Percentiles rank a stretch among this genome's conserved stretches.
phyloP scores from a whole-genome alignment of 345 rosid species.

The Xanthoceras sorbifolium region DNA sequence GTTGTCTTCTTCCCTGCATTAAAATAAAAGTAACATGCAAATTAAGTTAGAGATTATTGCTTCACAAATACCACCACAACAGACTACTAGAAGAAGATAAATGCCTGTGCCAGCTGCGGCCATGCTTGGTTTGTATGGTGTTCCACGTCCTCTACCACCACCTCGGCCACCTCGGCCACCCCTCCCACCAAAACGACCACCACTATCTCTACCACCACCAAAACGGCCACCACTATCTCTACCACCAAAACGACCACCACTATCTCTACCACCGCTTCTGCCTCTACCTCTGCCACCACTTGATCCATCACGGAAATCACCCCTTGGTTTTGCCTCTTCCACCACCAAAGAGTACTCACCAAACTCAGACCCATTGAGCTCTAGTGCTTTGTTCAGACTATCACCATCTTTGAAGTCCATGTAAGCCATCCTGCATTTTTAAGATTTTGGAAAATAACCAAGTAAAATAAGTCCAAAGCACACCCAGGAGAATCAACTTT shows the following conservation, averaged over 20 bases:
- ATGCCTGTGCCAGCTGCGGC: conserved; percentile 40
- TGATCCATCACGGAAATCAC: conserved; percentile 35
- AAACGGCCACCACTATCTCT: conserved; percentile 36
- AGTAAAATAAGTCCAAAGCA: background rate
- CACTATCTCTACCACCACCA: conserved; percentile 40
- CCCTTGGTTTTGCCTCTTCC: conserved; percentile 70
- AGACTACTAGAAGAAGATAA: background rate
- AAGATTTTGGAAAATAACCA: background rate
- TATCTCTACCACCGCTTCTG: conserved; percentile 32
- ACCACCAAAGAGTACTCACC: conserved; percentile 50
- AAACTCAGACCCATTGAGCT: conserved; percentile 55
- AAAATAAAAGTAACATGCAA: no score
- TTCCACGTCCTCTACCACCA: conserved; percentile 48
- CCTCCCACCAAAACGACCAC: conserved; percentile 40
- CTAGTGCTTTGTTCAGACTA: conserved; percentile 60
- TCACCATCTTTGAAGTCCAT: conserved; percentile 52
- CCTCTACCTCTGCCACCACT: conserved; percentile 35
- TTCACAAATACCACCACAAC: background rate
- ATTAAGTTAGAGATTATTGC: background rate
- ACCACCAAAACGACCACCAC: conserved; percentile 34
- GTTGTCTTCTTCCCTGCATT: conserved; percentile 43
- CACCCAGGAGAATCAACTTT: background rate
- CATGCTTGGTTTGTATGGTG: conserved; percentile 43
- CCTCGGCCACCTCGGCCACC: conserved; percentile 30
- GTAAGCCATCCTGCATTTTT: conserved; percentile 71